A percentile compares a stretch with the other conserved stretches of the same genome.
Evolutionary conservation across 139 green algal species (phyloP).

Genomic region (Eudorina sp.): DNA sequence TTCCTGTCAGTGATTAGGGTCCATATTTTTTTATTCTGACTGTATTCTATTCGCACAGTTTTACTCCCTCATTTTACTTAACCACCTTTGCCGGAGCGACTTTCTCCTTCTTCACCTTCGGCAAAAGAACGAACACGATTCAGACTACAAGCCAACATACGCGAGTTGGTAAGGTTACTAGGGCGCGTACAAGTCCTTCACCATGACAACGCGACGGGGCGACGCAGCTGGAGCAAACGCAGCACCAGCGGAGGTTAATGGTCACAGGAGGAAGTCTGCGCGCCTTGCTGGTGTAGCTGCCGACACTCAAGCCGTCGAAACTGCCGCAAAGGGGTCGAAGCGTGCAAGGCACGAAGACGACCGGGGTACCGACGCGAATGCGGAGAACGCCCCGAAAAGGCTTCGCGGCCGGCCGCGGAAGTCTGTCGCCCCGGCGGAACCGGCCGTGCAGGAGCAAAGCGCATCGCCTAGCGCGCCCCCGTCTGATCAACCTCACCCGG

Average conservation of each 20-base stretch:
- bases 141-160: no score
- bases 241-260: background rate
- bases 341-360: background rate
- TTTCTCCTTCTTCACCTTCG: no score
- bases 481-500: background rate
- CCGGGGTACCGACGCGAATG: background rate
- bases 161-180: no score
- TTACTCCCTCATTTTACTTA: no score
- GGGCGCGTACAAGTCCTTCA: background rate
- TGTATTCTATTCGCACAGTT: no score
- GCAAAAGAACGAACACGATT: no score
- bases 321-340: background rate
- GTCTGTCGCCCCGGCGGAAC: background rate
- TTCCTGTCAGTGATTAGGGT: no score
- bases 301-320: background rate
- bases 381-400: background rate
- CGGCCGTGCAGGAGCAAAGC: background rate
- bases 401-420: conserved; percentile 14
- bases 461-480: background rate
- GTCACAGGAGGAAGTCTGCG: background rate
- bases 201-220: background rate
- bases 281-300: background rate
- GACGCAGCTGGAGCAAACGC: background rate
- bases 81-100: no score
- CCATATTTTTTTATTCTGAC: no score